phyloP scores from a whole-genome alignment of 2,329 filamentous ascomycete species.

The Sphaerostilbella broomeana region DNA sequence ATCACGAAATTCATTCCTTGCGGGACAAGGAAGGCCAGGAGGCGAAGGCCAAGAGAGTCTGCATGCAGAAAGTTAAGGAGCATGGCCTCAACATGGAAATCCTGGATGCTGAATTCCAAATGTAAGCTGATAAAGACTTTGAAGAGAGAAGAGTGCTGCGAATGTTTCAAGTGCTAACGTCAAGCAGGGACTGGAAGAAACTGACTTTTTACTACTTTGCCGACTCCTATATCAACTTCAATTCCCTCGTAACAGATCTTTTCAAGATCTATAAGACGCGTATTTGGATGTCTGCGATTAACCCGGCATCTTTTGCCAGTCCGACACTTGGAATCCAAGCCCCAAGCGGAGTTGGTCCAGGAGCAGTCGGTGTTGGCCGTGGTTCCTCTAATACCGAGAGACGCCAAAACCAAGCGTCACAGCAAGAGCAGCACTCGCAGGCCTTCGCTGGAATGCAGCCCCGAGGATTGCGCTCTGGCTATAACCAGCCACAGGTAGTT shows the following conservation, averaged over 20 bases:
- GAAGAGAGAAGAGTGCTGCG: not conserved
- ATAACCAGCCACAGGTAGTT: conserved; percentile 33
- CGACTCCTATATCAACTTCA: conserved; percentile 98
- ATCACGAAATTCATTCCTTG: conserved; percentile 80
- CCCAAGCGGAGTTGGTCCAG: conserved; percentile 59
- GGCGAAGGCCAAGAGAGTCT: conserved; percentile 93
- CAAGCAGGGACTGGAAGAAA: conserved; percentile 89
- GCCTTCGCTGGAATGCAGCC: conserved; percentile 33
- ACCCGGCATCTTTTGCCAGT: conserved; percentile 88
- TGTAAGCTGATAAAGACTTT: conserved; percentile 54
- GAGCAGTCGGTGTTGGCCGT: conserved; percentile 54
- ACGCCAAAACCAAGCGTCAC: conserved; percentile 40
- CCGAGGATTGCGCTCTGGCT: conserved; percentile 38
- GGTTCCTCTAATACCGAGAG: conserved; percentile 37
- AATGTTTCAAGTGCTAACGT: conserved; percentile 11
- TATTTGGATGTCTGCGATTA: conserved; percentile 99
- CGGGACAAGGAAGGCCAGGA: conserved; percentile 96
- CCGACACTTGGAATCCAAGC: conserved; percentile 66
- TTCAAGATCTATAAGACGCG: conserved; percentile 99
- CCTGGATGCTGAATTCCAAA: conserved; percentile 95
- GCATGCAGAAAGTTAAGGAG: conserved; percentile 93
- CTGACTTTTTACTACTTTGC: conserved; percentile 99
- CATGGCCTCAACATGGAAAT: conserved; percentile 98
- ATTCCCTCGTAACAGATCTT: conserved; percentile 89
- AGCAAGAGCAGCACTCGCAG: conserved; percentile 27